These are phyloP conservation scores for Pseudozyma sp. DNA, from an alignment of 1,284 basidiomycete species.

Conservation along the genomic window DNA sequence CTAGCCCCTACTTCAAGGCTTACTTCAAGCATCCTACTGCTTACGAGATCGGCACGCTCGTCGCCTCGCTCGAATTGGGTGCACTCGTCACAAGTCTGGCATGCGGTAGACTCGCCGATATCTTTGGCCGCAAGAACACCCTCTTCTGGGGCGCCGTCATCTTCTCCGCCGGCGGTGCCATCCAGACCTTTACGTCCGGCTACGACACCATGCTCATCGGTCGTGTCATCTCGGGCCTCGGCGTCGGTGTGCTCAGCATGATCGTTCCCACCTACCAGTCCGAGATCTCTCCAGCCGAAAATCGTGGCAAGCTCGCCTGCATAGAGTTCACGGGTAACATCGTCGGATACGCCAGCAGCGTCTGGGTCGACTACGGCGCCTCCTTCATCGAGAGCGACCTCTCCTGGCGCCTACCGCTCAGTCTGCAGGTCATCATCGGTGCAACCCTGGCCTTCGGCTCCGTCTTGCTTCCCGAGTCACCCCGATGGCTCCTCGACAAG, in stretches of 20 bases:
- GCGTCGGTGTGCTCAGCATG: conserved; percentile 87
- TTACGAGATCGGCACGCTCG: conserved; percentile 75
- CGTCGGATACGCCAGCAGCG: conserved; percentile 91
- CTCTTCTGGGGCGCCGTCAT: conserved; percentile 86
- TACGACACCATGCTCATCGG: conserved; percentile 89
- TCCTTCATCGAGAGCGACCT: conserved; percentile 75
- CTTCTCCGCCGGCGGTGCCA: conserved; percentile 86
- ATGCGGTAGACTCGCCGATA: conserved; percentile 87
- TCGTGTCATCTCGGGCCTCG: conserved; percentile 87
- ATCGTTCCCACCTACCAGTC: conserved; percentile 98
- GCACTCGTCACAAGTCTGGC: conserved; percentile 83
- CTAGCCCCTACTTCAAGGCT: conserved; percentile 86
- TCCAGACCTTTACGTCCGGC: conserved; percentile 88
- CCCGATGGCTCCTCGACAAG: conserved; percentile 92
- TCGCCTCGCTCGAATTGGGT: conserved; percentile 87
- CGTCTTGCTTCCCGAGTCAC: conserved; percentile 90
- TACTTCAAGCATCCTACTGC: conserved; percentile 74
- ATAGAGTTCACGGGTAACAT: conserved; percentile 93
- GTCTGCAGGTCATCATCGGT: conserved; percentile 78
- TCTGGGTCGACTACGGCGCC: conserved; percentile 84
- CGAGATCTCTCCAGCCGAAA: conserved; percentile 93
- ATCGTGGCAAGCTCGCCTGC: conserved; percentile 77
- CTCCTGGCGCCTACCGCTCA: conserved; percentile 70
- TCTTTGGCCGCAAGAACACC: conserved; percentile 86
- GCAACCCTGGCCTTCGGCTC: conserved; percentile 83